Conservation (phyloP, 805 yeast genomes). For the Pachysolen tannophilus region DNA sequence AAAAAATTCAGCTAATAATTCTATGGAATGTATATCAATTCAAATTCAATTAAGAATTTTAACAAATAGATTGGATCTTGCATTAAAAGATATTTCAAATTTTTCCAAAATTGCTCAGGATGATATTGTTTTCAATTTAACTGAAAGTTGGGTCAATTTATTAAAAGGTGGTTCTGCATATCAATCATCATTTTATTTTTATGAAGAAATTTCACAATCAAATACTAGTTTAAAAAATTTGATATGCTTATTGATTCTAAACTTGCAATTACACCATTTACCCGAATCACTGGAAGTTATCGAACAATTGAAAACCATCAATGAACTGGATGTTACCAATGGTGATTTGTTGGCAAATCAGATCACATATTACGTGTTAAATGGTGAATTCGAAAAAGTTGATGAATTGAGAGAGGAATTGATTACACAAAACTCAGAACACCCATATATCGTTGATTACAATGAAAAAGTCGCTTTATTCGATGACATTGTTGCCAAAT, state of each 20-base stretch:
- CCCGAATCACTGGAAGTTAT: conserved; percentile 77
- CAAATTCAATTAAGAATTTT: conserved; percentile 32
- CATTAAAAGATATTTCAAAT: conserved; percentile 33
- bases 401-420: conserved; percentile 38
- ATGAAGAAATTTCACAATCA: conserved; percentile 72
- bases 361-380: conserved; percentile 53
- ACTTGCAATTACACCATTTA: conserved; percentile 68
- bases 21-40: conserved; percentile 28
- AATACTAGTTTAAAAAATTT: conserved; percentile 42
- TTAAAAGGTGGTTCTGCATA: conserved; percentile 29
- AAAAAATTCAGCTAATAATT: conserved; percentile 24
- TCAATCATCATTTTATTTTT: conserved; percentile 50
- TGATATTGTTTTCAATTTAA: conserved; percentile 65
- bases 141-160: conserved; percentile 65
- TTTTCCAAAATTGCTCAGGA: conserved; percentile 54
- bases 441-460: conserved; percentile 50
- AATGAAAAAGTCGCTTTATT: conserved; percentile 57
- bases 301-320: conserved; percentile 25
- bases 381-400: conserved; percentile 30
- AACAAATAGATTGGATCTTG: conserved; percentile 35
- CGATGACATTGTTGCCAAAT: conserved; percentile 61
- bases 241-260: conserved; percentile 61
- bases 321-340: conserved; percentile 12
- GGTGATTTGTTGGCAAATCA: conserved; percentile 55
- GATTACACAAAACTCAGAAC: conserved; percentile 39